Evolutionary conservation across 1,284 basidiomycete genomes (phyloP), one percentile per base, ranked within the genome.

Genomic region (Cystodermella granulosa): DNA sequence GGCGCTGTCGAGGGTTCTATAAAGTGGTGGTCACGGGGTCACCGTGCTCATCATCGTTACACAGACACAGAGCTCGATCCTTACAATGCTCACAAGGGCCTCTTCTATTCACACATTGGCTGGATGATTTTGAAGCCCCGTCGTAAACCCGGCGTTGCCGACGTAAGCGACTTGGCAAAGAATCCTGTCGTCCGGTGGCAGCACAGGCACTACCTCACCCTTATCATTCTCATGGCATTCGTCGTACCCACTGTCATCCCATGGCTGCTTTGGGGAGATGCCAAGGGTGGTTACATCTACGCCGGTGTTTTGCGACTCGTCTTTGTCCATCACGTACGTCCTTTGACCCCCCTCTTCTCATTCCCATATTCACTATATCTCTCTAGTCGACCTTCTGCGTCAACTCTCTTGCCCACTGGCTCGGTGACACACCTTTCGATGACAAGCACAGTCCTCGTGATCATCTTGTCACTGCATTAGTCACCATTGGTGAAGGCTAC

Each of bases 31-130:
- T 83, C 83, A n/a, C 80, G 91, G 39, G 90, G 89, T 49, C 91
- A 95, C 73, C 85, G 92, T 51, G 90, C 92, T 7, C 91, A 95
- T 69, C 91, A 94, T 66, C 80, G 91, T 43, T 94, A 95, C 74
- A 95, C 91, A 61, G 93, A 96, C 70, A 95, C 92, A 57, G 87
- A 93, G 48, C 84, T 96, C 50, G 91, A 95, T 71, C 93, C 91
- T 1, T 96, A 95, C 73, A 87, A 87, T 51, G 91, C 92, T 3
- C 86, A 91, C 68, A 81, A 84, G 60, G 93, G 92, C 20, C 75
- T 88, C 54, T 73, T 74, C 51, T 84, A 80, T 73, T 82, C 87
- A 1, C 92, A 95, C 61, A 73, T 94, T 51, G 91, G 91, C 38
- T 96, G 93, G 92, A 93, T 95, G 87, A 61, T 95, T 54, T 56